Base-by-base conservation (phyloP, 2,329 filamentous ascomycete species). In the Madurella mycetomatis region DNA sequence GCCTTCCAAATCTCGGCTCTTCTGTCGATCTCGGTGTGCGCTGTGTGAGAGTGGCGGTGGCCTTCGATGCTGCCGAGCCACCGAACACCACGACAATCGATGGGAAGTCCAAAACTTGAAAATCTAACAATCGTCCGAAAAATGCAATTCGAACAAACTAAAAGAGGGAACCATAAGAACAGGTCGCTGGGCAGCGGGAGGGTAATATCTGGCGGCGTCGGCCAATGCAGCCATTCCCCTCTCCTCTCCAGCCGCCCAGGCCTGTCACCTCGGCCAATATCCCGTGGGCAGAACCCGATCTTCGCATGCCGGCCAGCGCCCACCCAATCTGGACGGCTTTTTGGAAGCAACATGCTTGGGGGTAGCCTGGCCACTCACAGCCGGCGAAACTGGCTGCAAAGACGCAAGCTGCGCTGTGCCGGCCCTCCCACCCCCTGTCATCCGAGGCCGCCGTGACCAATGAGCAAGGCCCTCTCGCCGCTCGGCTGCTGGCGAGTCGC, bases 211-310 rank as follows among this genome's bases (percentile, higher is more conserved):
- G 50, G 53, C 45, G 44, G 56, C 53, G 32, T 50, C 47, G 45
- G 41, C 32, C 43, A 39, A 49, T 54, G 47, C 54, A 57, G 52
- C 54, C 57, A 56, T 55, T 58, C 53, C 50, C 47, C 48, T 52
- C 48, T 53, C 46, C 58, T 58, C 60, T 65, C 55, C 60, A 65
- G 60, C 63, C 63, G 62, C 64, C 60, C 56, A 59, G 49, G 43
- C 54, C 49, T 57, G 61, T 59, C 47, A 56, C 53, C 42, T 47
- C 48, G 45, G 39, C 53, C 55, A 54, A 55, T 56, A 53, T 56
- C 51, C 53, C 32, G 43, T 47, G 44, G 46, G 17, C 34, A 25
- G 41, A 54, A 32, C 43, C 45, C 46, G 25, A 25, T 25, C 25
- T 45, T 47, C 31, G 44, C 57, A 55, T 60, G 50, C 53, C 55